These are phyloP conservation scores for Pythium grandisporangium DNA, from an alignment of 352 stramenopile species.

Conservation along the genomic window DNA sequence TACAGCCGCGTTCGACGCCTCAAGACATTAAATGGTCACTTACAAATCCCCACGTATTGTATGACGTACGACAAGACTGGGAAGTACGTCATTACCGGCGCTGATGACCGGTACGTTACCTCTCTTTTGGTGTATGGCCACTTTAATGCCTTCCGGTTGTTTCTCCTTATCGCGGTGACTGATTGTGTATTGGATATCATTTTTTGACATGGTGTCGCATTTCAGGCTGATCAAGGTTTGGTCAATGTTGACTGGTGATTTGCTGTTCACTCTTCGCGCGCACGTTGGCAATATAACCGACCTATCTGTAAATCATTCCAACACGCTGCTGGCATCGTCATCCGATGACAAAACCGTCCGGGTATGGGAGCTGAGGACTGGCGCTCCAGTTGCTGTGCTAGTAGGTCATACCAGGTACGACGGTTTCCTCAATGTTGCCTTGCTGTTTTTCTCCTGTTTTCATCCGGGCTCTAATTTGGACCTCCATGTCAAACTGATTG, in stretches of 20 bases:
- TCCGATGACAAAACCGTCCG: conserved; percentile 87
- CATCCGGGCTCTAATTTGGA: too few relatives aligned
- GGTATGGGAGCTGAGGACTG: conserved; percentile 82
- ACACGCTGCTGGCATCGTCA: conserved; percentile 75
- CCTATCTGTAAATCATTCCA: conserved; percentile 78
- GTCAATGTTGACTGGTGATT: conserved; percentile 79
- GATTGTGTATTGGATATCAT: neutral
- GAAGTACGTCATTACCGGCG: conserved; percentile 95
- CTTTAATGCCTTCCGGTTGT: conserved; percentile 4
- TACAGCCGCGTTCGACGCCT: conserved; percentile 73
- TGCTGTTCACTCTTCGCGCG: conserved; percentile 74
- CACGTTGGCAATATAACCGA: conserved; percentile 88
- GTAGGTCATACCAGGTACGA: conserved; percentile 79
- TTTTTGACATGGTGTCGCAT: neutral
- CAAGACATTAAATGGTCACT: conserved; percentile 89
- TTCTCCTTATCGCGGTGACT: too few relatives aligned
- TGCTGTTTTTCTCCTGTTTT: too few relatives aligned
- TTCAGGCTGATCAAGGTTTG: conserved; percentile 95
- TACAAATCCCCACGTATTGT: conserved; percentile 93
- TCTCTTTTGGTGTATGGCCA: conserved; percentile 2
- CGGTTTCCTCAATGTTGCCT: too few relatives aligned
- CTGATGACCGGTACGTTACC: conserved; percentile 87
- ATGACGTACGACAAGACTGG: conserved; percentile 94
- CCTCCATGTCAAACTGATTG: too few relatives aligned
- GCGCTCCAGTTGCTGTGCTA: conserved; percentile 75